phyloP scores from a whole-genome alignment of 768 basidiomycete species.

The Austroboletus festivus region DNA sequence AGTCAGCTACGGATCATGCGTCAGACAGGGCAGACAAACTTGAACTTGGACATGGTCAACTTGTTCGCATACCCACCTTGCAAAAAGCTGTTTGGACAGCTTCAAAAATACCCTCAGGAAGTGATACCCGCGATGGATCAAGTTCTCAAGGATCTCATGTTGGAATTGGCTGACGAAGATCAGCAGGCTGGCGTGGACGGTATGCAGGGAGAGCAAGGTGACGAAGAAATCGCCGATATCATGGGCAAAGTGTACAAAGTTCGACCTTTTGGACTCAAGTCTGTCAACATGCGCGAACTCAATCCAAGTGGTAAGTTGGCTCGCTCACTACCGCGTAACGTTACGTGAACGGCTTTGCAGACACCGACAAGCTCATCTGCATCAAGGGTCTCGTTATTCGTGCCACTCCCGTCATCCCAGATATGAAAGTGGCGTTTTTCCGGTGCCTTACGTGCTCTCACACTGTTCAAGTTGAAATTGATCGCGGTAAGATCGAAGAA shows the following conservation, averaged over 20 bases:
- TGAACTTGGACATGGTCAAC: slow-evolving; percentile 89
- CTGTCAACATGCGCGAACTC: slow-evolving; percentile 91
- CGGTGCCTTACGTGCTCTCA: slow-evolving; percentile 94
- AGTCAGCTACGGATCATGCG: slow-evolving; percentile 81
- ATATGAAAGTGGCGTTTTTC: slow-evolving; percentile 99
- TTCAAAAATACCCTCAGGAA: slow-evolving; percentile 95
- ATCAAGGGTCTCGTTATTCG: slow-evolving; percentile 98
- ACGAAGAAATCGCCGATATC: slow-evolving; percentile 86
- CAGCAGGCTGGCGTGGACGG: slow-evolving; percentile 65
- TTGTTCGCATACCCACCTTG: slow-evolving; percentile 81
- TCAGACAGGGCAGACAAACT: slow-evolving; percentile 85
- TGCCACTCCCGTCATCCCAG: slow-evolving; percentile 95
- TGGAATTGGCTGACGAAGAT: slow-evolving; percentile 82
- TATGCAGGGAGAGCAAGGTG: slow-evolving; percentile 73
- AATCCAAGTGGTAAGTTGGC: slow-evolving; percentile 77
- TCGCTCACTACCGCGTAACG: neutral
- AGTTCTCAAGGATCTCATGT: slow-evolving; percentile 88
- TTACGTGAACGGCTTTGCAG: slow-evolving; percentile 38
- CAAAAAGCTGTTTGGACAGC: slow-evolving; percentile 78
- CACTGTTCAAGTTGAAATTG: slow-evolving; percentile 96
- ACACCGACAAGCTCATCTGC: slow-evolving; percentile 95
- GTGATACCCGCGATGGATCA: slow-evolving; percentile 97
- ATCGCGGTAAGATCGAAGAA: slow-evolving; percentile 96
- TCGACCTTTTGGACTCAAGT: slow-evolving; percentile 79
- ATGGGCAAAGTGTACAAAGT: slow-evolving; percentile 89